A percentile compares a stretch with the other conserved stretches of the same genome.
phyloP scores from a whole-genome alignment of 352 stramenopile genomes.

The Poterioochromonas sp. region DNA sequence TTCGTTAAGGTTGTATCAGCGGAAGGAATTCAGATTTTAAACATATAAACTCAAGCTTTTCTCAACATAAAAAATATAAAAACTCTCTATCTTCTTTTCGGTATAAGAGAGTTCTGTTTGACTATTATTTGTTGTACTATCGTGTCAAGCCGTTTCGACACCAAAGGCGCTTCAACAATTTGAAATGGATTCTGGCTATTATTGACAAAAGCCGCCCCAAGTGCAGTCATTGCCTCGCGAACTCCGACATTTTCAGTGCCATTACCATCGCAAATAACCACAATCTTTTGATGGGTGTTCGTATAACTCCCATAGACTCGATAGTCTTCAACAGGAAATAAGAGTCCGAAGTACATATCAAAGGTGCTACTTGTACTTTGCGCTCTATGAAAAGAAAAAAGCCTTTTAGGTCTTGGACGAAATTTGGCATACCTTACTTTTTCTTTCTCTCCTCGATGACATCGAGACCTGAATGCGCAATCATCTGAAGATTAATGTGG shows the following conservation, averaged over 20 bases:
- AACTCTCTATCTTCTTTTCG: background rate
- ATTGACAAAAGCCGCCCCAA: background rate
- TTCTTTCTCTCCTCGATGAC: slow-evolving; percentile 20
- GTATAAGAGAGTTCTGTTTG: background rate
- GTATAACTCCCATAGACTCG: background rate
- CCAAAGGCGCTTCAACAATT: background rate
- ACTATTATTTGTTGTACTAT: background rate
- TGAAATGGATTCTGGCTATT: slow-evolving; percentile 16
- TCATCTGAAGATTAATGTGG: slow-evolving; percentile 3
- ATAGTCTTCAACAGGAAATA: slow-evolving; percentile 24
- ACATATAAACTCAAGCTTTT: slow-evolving; percentile 12
- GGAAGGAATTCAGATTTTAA: slow-evolving; percentile 49
- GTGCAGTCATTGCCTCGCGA: background rate
- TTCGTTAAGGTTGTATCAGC: slow-evolving; percentile 63
- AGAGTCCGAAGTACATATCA: slow-evolving; percentile 10
- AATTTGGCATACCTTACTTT: background rate
- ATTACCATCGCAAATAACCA: background rate
- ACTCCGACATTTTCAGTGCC: background rate
- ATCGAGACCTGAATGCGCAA: background rate
- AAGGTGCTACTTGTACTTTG: background rate
- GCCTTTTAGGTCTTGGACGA: background rate
- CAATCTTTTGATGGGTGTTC: background rate
- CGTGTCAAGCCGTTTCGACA: background rate
- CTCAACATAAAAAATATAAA: background rate
- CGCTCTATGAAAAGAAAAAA: background rate